These are phyloP conservation scores for Dichotomocladium elegans DNA, from an alignment of 371 early-diverging fungal species.

Conservation along the genomic window DNA sequence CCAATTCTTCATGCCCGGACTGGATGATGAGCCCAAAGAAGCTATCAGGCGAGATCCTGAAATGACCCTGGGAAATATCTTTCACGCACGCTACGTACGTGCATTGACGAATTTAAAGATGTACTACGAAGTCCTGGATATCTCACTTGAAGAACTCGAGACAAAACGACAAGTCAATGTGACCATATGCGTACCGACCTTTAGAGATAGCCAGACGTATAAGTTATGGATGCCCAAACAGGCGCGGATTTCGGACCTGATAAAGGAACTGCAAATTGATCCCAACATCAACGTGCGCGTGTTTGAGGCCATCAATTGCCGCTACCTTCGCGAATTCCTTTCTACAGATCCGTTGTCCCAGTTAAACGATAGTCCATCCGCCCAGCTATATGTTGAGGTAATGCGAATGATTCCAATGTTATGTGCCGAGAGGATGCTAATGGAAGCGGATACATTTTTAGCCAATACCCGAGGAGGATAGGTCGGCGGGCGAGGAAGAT, in stretches of 20 bases:
- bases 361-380: slow-evolving; percentile 11
- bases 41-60: slow-evolving; percentile 20
- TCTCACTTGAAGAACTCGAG: slow-evolving; percentile 79
- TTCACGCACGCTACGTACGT: slow-evolving; percentile 6
- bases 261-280: slow-evolving; percentile 49
- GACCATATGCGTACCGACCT: slow-evolving; percentile 47
- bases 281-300: slow-evolving; percentile 14
- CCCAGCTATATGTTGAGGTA: slow-evolving; percentile 21
- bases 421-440: background rate
- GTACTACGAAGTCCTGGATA: slow-evolving; percentile 81
- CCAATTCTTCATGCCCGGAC: slow-evolving; percentile 17
- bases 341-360: slow-evolving; percentile 17
- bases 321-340: slow-evolving; percentile 19
- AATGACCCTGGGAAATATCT: slow-evolving; percentile 14
- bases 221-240: slow-evolving; percentile 54
- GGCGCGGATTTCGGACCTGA: slow-evolving; percentile 44
- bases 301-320: slow-evolving; percentile 26
- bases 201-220: slow-evolving; percentile 24
- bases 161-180: slow-evolving; percentile 64
- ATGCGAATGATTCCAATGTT: background rate
- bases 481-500: slow-evolving; percentile 38
- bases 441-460: background rate
- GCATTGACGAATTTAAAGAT: slow-evolving; percentile 20
- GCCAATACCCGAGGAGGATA: slow-evolving; percentile 62
- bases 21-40: slow-evolving; percentile 13